phyloP scores from a whole-genome alignment of 2,329 filamentous ascomycete species.

The Colletotrichum destructivum region DNA sequence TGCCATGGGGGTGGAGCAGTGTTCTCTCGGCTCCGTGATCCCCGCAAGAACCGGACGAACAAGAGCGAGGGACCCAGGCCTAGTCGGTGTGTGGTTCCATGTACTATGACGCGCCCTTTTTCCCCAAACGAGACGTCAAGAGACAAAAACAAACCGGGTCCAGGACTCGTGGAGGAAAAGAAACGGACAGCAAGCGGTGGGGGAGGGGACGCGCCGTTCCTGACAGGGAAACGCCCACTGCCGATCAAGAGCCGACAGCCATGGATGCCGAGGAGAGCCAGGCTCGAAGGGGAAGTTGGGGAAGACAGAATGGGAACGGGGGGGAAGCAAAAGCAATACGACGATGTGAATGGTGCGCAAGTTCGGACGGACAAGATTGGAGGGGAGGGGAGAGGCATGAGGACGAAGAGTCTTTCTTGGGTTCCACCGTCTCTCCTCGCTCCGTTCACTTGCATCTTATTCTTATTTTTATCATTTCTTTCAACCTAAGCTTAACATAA shows the following conservation, averaged over 20 bases:
- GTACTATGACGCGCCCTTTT: neutral
- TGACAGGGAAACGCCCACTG: constrained; percentile 24
- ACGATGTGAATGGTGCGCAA: constrained; percentile 38
- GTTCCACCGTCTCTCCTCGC: neutral
- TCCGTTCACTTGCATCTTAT: neutral
- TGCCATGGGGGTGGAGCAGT: constrained; percentile 18
- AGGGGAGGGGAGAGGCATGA: too few species aligned
- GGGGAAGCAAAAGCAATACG: neutral
- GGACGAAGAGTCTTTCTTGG: neutral
- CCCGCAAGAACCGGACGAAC: constrained; percentile 9
- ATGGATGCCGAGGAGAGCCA: neutral
- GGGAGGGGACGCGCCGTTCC: constrained; percentile 12
- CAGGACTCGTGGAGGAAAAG: neutral
- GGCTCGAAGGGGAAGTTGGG: constrained; percentile 28
- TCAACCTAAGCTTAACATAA: too few species aligned
- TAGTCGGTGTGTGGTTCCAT: too few species aligned
- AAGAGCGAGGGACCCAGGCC: neutral
- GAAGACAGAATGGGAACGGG: neutral
- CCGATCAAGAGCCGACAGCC: constrained; percentile 17
- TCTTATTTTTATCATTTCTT: neutral
- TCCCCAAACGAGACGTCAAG: neutral
- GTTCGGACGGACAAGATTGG: constrained; percentile 28
- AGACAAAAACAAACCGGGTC: neutral
- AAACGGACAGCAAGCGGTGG: neutral
- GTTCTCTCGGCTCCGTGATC: constrained; percentile 37